Conservation (phyloP, 306 rosid genomes). For the Quercus cerris region DNA sequence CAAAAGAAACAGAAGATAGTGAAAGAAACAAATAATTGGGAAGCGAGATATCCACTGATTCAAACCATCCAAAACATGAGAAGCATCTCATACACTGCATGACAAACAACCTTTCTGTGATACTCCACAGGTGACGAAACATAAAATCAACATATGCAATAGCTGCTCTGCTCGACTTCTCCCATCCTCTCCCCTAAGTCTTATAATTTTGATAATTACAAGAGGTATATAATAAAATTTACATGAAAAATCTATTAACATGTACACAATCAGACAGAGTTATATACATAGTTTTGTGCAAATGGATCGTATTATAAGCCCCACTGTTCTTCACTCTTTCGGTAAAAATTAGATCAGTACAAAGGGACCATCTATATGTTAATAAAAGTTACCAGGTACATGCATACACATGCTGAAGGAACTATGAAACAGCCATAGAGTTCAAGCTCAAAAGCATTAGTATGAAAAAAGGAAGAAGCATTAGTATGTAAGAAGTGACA, state of each 20-base stretch:
- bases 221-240: background rate
- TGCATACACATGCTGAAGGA: background rate
- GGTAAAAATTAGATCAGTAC: background rate
- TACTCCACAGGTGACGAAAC: slow-evolving; percentile 81
- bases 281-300: background rate
- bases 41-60: slow-evolving; percentile 63
- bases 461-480: no score
- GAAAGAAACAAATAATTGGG: slow-evolving; percentile 2
- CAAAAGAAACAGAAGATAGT: background rate
- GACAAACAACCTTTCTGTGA: slow-evolving; percentile 92
- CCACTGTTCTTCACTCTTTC: background rate
- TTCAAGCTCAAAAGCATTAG: no score
- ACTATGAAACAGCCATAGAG: no score
- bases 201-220: slow-evolving; percentile 30
- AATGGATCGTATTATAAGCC: background rate
- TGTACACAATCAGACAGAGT: background rate
- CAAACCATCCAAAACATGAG: slow-evolving; percentile 88
- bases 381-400: background rate
- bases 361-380: background rate
- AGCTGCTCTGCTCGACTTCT: slow-evolving; percentile 94
- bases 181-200: slow-evolving; percentile 91
- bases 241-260: slow-evolving; percentile 8
- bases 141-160: slow-evolving; percentile 74
- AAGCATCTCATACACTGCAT: slow-evolving; percentile 90
- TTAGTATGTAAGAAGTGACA: background rate